Percentiles rank a stretch among this genome's conserved stretches.
phyloP scores from a whole-genome alignment of 352 stramenopile genomes.

The Achlya hypogyna region DNA sequence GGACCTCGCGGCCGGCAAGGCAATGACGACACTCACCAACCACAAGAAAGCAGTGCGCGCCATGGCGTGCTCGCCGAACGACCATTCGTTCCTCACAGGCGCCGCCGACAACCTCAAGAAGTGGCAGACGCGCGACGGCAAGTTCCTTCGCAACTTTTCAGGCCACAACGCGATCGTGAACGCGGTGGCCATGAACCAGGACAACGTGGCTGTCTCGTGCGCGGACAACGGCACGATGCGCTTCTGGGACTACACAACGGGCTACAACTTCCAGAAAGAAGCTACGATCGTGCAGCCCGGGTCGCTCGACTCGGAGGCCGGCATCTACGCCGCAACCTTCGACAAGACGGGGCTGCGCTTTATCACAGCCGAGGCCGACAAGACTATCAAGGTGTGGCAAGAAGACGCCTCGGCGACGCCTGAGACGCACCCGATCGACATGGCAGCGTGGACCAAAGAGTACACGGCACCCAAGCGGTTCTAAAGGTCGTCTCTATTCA shows the following conservation, averaged over 20 bases:
- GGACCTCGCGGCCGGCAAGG: constrained; percentile 97
- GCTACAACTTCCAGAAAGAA: constrained; percentile 95
- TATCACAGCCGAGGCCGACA: constrained; percentile 98
- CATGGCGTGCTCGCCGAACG: constrained; percentile 84
- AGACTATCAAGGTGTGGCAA: constrained; percentile 99
- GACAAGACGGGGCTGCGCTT: constrained; percentile 96
- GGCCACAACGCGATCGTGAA: constrained; percentile 98
- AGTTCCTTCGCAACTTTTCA: constrained; percentile 95
- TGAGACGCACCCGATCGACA: constrained; percentile 96
- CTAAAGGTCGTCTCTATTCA: constrained; percentile 24
- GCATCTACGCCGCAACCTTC: constrained; percentile 95
- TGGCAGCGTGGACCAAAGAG: constrained; percentile 94
- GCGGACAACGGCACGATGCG: constrained; percentile 96
- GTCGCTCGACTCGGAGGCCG: constrained; percentile 96
- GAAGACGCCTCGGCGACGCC: constrained; percentile 92
- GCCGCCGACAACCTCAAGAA: constrained; percentile 98
- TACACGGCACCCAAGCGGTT: constrained; percentile 77
- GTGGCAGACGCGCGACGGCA: constrained; percentile 93
- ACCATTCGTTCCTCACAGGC: constrained; percentile 96
- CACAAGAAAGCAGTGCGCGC: constrained; percentile 98
- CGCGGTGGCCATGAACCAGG: constrained; percentile 96
- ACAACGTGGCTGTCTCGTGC: constrained; percentile 94
- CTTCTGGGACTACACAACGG: constrained; percentile 98
- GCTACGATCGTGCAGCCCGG: constrained; percentile 92
- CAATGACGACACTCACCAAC: constrained; percentile 98